A percentile compares a stretch with the other conserved stretches of the same genome.
Conservation (phyloP, 768 basidiomycete species). For the Leccinum disarticulatum region DNA sequence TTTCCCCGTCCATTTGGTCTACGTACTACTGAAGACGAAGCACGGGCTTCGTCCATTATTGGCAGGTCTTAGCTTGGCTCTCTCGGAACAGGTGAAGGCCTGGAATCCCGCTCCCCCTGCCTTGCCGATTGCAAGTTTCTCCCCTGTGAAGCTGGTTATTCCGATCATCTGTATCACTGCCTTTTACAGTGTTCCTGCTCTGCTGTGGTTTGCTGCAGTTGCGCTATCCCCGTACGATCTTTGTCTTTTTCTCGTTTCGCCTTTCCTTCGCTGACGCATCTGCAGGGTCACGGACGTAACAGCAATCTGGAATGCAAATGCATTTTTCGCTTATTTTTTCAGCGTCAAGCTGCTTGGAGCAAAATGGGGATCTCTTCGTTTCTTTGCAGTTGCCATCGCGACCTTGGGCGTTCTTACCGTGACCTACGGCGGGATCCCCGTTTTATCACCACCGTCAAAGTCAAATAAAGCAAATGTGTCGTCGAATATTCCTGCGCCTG, state of each 20-base stretch:
- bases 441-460: conserved; percentile 23
- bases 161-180: conserved; percentile 23
- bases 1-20: conserved; percentile 79
- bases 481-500: conserved; percentile 44
- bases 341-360: conserved; percentile 68
- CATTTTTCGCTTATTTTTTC: conserved; percentile 89
- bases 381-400: conserved; percentile 76
- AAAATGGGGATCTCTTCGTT: conserved; percentile 60
- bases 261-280: conserved; percentile 9
- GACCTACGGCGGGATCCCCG: conserved; percentile 70
- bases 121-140: conserved; percentile 20
- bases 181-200: conserved; percentile 60
- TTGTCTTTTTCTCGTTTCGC: background rate
- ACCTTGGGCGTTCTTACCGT: conserved; percentile 78
- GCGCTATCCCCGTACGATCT: conserved; percentile 65
- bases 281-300: conserved; percentile 80
- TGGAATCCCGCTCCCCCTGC: conserved; percentile 10
- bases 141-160: conserved; percentile 35
- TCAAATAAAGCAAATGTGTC: background rate
- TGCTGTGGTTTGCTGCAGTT: conserved; percentile 78
- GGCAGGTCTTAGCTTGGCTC: conserved; percentile 49
- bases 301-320: conserved; percentile 85
- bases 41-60: conserved; percentile 50
- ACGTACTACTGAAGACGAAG: conserved; percentile 52
- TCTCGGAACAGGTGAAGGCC: conserved; percentile 33